phyloP scores from a whole-genome alignment of 345 rosid genomes.

The Linum tenue region DNA sequence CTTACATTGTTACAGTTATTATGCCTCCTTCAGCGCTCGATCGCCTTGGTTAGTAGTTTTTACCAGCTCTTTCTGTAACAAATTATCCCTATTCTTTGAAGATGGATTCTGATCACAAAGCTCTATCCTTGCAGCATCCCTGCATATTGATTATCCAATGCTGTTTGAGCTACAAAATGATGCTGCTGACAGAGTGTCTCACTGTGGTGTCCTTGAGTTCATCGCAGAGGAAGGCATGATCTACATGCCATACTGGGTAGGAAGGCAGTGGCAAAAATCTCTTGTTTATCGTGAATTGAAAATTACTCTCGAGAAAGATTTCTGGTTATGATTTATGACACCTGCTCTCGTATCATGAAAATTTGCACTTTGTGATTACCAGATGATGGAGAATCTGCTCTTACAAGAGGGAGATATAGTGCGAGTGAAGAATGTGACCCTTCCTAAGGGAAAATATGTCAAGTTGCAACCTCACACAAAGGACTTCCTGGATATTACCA shows the following conservation, averaged over 20 bases:
- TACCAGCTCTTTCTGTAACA: not conserved
- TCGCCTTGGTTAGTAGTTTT: constrained; percentile 65
- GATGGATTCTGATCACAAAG: constrained; percentile 13
- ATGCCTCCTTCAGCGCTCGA: constrained; percentile 99
- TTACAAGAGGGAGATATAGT: constrained; percentile 92
- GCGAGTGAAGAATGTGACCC: constrained; percentile 74
- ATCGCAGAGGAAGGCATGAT: constrained; percentile 99
- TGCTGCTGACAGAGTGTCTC: constrained; percentile 74
- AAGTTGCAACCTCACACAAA: constrained; percentile 94
- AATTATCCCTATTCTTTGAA: constrained; percentile 3
- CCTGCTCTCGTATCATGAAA: constrained; percentile 5
- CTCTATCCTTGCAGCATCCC: constrained; percentile 53
- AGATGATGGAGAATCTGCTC: constrained; percentile 99
- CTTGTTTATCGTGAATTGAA: not conserved
- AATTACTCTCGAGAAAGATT: constrained; percentile 6
- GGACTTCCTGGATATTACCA: constrained; percentile 90
- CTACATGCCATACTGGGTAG: constrained; percentile 98
- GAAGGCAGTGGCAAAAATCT: constrained; percentile 3
- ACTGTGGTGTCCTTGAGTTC: constrained; percentile 96
- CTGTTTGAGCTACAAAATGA: constrained; percentile 82
- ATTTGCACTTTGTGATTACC: constrained; percentile 12
- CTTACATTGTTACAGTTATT: constrained; percentile 52
- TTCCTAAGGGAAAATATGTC: constrained; percentile 94
- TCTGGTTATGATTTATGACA: not conserved
- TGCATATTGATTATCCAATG: constrained; percentile 98